Percentiles rank a stretch among this genome's conserved stretches.
Evolutionary conservation across 2,329 filamentous ascomycete genomes (phyloP).

Genomic region (Xylariaceae sp.): DNA sequence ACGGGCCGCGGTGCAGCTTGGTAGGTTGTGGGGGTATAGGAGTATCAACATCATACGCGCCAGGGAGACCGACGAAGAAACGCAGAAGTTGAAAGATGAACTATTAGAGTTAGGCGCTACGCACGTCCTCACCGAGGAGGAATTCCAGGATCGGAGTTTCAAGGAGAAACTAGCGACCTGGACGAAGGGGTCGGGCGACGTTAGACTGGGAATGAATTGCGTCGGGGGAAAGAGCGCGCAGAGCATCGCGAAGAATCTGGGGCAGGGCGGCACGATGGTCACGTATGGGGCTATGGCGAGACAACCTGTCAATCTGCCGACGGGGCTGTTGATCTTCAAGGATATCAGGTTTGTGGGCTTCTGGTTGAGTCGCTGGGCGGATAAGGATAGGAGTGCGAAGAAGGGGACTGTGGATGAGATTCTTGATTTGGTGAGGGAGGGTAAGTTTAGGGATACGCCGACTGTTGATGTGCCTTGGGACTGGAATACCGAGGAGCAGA

Average conservation of each 20-base stretch:
- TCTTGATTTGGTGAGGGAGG: conserved; percentile 66
- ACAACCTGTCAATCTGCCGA: conserved; percentile 76
- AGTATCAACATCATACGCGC: conserved; percentile 87
- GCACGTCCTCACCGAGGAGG: conserved; percentile 53
- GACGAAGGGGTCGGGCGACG: conserved; percentile 62
- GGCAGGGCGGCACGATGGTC: conserved; percentile 68
- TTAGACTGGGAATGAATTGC: conserved; percentile 84
- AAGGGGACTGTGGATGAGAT: conserved; percentile 80
- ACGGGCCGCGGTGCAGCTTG: conserved; percentile 85
- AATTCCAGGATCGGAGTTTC: conserved; percentile 58
- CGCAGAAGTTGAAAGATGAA: conserved; percentile 54
- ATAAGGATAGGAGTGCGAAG: conserved; percentile 69
- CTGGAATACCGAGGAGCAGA: conserved; percentile 69
- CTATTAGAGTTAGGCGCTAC: conserved; percentile 53
- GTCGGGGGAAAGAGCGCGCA: conserved; percentile 85
- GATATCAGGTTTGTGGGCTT: conserved; percentile 86
- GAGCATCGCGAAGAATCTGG: conserved; percentile 70
- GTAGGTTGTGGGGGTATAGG: conserved; percentile 77
- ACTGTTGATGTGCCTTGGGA: conserved; percentile 80
- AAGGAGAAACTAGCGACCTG: conserved; percentile 56
- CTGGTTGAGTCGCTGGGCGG: conserved; percentile 90
- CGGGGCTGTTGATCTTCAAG: conserved; percentile 88
- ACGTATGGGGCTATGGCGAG: conserved; percentile 96
- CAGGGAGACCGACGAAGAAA: conserved; percentile 60
- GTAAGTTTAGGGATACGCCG: conserved; percentile 78